Percentiles rank a stretch among this genome's conserved stretches.
Evolutionary conservation across 371 early-diverging fungal genomes (phyloP).

Genomic region (Phascolomyces articulosus): DNA sequence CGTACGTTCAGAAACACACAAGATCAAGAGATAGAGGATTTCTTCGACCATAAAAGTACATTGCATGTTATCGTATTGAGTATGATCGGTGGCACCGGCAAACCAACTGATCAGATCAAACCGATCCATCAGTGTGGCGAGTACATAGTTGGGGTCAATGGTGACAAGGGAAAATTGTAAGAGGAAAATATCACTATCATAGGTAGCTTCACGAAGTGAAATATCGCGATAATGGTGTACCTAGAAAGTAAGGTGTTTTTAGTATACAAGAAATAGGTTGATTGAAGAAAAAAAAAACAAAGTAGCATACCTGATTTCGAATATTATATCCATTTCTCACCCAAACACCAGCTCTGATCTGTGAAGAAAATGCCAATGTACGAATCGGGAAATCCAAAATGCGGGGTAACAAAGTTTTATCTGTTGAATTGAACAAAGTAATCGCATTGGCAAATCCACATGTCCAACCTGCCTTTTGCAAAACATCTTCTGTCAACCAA

Average conservation of each 20-base stretch:
- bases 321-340: constrained; percentile 92
- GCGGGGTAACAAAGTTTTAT: constrained; percentile 28
- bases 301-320: constrained; percentile 57
- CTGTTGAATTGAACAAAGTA: constrained; percentile 14
- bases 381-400: constrained; percentile 84
- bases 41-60: constrained; percentile 83
- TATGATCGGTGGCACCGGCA: constrained; percentile 59
- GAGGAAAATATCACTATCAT: constrained; percentile 82
- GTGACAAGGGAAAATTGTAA: constrained; percentile 73
- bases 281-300: background rate
- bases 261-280: too few species aligned
- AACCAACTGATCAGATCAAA: constrained; percentile 86
- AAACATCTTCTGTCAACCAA: constrained; percentile 53
- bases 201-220: constrained; percentile 77
- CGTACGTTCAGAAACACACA: constrained; percentile 82
- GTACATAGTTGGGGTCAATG: constrained; percentile 72
- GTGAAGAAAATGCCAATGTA: constrained; percentile 77
- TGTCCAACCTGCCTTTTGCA: constrained; percentile 56
- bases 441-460: constrained; percentile 55
- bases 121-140: constrained; percentile 77
- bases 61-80: constrained; percentile 69
- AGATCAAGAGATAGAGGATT: constrained; percentile 80
- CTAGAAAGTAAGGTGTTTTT: constrained; percentile 33
- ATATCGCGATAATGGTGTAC: constrained; percentile 84
- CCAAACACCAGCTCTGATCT: constrained; percentile 93